Conservation (phyloP, 225 moss, liverwort and hornwort species). For the Lunularia cruciata region DNA sequence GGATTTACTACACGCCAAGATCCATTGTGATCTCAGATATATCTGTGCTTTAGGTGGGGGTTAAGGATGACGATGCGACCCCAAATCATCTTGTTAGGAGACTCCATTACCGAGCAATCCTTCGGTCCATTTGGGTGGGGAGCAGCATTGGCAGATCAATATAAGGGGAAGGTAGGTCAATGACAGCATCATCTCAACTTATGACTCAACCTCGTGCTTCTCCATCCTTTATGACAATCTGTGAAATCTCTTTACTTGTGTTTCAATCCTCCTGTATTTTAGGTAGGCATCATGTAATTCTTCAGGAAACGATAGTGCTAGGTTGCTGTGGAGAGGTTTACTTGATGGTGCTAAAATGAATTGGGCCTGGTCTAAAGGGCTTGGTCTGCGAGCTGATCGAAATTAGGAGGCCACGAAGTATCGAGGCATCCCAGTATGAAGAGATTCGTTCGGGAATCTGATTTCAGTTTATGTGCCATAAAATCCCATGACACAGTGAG, state of each 20-base stretch:
- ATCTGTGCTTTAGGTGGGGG: not conserved
- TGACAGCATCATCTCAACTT: not conserved
- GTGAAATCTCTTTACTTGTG: not conserved
- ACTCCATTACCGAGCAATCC: conserved; percentile 35
- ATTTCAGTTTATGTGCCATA: not conserved
- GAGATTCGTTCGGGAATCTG: not conserved
- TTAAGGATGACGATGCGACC: conserved; percentile 22
- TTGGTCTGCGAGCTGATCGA: not conserved
- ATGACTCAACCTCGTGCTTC: not conserved
- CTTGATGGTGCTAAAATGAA: not conserved
- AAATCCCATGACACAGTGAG: conserved; percentile 16
- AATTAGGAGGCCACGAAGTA: too few species aligned
- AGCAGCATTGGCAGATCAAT: conserved; percentile 29
- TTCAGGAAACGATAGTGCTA: not conserved
- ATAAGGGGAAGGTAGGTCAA: conserved; percentile 30
- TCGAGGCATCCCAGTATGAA: not conserved
- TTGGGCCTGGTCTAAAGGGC: not conserved
- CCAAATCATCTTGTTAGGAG: conserved; percentile 37
- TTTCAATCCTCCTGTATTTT: not conserved
- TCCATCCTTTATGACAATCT: not conserved
- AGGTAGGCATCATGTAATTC: not conserved
- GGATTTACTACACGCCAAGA: not conserved
- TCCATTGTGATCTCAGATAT: not conserved
- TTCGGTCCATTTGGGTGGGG: conserved; percentile 37
- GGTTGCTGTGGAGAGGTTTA: not conserved